Evolutionary conservation across 23 red algal species (phyloP).

Genomic region (Gracilaria domingensis): DNA sequence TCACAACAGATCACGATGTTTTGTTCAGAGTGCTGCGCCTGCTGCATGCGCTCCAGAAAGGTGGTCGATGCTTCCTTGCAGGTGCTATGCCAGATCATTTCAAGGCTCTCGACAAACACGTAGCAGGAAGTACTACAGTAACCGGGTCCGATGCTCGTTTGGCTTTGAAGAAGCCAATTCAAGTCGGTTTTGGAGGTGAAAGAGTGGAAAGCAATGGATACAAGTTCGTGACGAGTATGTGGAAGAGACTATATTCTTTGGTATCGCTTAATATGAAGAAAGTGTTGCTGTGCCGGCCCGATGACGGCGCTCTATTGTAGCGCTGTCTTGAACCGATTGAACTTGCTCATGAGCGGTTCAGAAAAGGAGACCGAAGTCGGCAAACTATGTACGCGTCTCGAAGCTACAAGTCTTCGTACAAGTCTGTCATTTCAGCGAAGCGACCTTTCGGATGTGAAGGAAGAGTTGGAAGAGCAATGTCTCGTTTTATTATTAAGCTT

Average conservation of each 20-base stretch:
- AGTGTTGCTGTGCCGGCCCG: constrained; percentile 54
- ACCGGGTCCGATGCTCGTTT: constrained; percentile 52
- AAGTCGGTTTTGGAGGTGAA: constrained; percentile 69
- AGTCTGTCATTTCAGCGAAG: constrained; percentile 67
- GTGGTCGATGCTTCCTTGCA: constrained; percentile 86
- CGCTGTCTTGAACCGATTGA: constrained; percentile 85
- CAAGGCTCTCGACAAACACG: constrained; percentile 46
- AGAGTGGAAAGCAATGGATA: not conserved
- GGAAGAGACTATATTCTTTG: constrained; percentile 67
- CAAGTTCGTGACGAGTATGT: constrained; percentile 70
- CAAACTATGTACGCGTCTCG: constrained; percentile 56
- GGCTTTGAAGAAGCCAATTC: constrained; percentile 53
- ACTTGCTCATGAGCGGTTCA: constrained; percentile 91
- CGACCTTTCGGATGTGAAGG: constrained; percentile 68
- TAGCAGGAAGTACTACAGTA: constrained; percentile 3
- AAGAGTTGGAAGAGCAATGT: constrained; percentile 72
- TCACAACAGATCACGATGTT: constrained; percentile 62
- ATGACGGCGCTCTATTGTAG: constrained; percentile 85
- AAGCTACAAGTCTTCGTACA: constrained; percentile 72
- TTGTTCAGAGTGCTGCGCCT: constrained; percentile 81
- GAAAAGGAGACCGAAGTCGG: constrained; percentile 54
- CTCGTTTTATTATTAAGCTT: constrained; percentile 85
- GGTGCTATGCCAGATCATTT: constrained; percentile 78
- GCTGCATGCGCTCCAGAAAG: constrained; percentile 87
- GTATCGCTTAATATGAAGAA: constrained; percentile 64